Evolutionary conservation across 2,329 filamentous ascomycete species (phyloP).

Genomic region (Geoglossum cookeanum): DNA sequence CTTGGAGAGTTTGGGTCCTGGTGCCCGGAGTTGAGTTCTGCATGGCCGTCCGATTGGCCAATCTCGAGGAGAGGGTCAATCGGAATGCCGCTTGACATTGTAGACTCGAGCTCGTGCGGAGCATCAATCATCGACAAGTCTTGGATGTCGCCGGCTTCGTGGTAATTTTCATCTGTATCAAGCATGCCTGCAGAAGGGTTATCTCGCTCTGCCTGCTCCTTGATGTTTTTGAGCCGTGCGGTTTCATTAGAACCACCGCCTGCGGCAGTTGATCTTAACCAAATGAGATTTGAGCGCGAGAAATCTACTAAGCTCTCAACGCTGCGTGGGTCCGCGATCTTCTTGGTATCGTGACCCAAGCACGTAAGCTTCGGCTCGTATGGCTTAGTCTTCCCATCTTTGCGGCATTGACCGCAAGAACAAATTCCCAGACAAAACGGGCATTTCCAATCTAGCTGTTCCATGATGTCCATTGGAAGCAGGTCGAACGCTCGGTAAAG

Average conservation of each 20-base stretch:
- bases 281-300: slow-evolving; percentile 67
- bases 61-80: slow-evolving; percentile 24
- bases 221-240: slow-evolving; percentile 26
- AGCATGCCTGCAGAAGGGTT: slow-evolving; percentile 28
- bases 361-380: slow-evolving; percentile 77
- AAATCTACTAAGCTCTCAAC: slow-evolving; percentile 86
- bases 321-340: slow-evolving; percentile 77
- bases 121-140: slow-evolving; percentile 7
- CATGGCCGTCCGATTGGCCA: slow-evolving; percentile 6
- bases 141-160: slow-evolving; percentile 19
- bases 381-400: slow-evolving; percentile 46
- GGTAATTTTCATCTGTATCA: slow-evolving; percentile 25
- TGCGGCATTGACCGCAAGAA: slow-evolving; percentile 65
- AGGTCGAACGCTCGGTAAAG: slow-evolving; percentile 83
- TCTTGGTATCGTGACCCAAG: slow-evolving; percentile 77
- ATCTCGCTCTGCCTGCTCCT: slow-evolving; percentile 33
- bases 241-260: slow-evolving; percentile 28
- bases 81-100: slow-evolving; percentile 16
- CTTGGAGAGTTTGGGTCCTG: not conserved
- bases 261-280: slow-evolving; percentile 48
- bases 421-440: slow-evolving; percentile 74
- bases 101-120: slow-evolving; percentile 3
- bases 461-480: slow-evolving; percentile 66
- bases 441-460: slow-evolving; percentile 69
- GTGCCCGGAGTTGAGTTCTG: not conserved